These are phyloP conservation scores for Trametes hirsuta DNA, from an alignment of 1,284 basidiomycete species.

Conservation along the genomic window DNA sequence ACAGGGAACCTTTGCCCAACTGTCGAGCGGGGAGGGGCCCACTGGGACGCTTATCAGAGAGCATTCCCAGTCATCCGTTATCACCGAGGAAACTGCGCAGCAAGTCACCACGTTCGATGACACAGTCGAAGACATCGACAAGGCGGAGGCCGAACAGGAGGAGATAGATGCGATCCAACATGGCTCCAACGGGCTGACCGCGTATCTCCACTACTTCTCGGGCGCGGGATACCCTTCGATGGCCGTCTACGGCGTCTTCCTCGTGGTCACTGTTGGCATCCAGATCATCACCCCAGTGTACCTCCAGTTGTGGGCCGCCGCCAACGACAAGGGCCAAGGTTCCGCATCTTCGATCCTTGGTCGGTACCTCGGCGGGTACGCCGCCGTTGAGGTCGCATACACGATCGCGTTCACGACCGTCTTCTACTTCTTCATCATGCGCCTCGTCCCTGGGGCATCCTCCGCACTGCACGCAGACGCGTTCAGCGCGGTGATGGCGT, in stretches of 20 bases:
- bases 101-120: constrained; percentile 1
- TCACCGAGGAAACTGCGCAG: background rate
- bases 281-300: constrained; percentile 8
- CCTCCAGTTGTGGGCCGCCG: constrained; percentile 4
- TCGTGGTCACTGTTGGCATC: constrained; percentile 5
- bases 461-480: background rate
- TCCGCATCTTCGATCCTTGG: constrained; percentile 3
- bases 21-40: background rate
- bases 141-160: constrained; percentile 5
- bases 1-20: constrained; percentile 1
- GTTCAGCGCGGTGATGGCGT: background rate
- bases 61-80: background rate
- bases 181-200: background rate
- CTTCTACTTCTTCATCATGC: constrained; percentile 4
- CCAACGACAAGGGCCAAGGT: background rate
- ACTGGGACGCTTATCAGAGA: constrained; percentile 1
- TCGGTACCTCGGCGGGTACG: constrained; percentile 3
- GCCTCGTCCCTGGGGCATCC: constrained; percentile 2
- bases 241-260: background rate
- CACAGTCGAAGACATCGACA: constrained; percentile 2
- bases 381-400: constrained; percentile 4
- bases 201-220: constrained; percentile 1
- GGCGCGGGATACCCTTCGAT: constrained; percentile 1
- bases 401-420: constrained; percentile 1
- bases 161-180: constrained; percentile 6